Percentiles rank a stretch among this genome's conserved stretches.
Conservation (phyloP, 768 basidiomycete genomes). For the Boletus subparvulus region DNA sequence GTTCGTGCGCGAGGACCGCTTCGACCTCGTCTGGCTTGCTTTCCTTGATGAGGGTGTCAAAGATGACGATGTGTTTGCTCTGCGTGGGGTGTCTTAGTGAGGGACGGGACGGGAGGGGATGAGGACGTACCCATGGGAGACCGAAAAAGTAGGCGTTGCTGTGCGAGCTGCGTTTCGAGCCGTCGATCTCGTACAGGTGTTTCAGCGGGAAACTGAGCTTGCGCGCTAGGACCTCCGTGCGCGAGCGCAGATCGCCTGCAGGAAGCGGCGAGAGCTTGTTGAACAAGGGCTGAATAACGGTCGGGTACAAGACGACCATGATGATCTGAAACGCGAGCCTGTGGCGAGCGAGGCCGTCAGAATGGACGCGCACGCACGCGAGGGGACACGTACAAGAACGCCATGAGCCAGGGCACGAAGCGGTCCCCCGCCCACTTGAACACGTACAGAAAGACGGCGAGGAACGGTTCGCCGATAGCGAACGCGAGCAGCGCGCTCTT, state of each 20-base stretch:
- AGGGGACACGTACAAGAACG: conserved; percentile 66
- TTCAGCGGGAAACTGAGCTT: conserved; percentile 92
- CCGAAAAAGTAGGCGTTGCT: conserved; percentile 99
- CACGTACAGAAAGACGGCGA: conserved; percentile 83
- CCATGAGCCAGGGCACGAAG: conserved; percentile 93
- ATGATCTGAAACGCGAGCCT: conserved; percentile 81
- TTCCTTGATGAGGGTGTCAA: conserved; percentile 94
- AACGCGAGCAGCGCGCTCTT: conserved; percentile 76
- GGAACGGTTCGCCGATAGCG: conserved; percentile 78
- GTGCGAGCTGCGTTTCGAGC: conserved; percentile 92
- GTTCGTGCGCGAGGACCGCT: conserved; percentile 95
- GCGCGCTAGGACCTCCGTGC: conserved; percentile 74
- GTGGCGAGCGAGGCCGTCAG: background rate
- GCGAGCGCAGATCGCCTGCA: conserved; percentile 68
- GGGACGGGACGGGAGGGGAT: background rate
- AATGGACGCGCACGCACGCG: background rate
- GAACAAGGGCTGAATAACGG: conserved; percentile 91
- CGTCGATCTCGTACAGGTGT: conserved; percentile 95
- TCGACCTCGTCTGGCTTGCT: conserved; percentile 91
- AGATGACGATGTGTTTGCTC: conserved; percentile 96
- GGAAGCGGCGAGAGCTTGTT: conserved; percentile 92
- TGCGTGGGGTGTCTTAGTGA: conserved; percentile 23
- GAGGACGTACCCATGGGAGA: conserved; percentile 75
- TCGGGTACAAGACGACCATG: conserved; percentile 83
- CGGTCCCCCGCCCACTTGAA: conserved; percentile 92